phyloP scores from a whole-genome alignment of 2,329 filamentous ascomycete species.

The Paramyrothecium sp. region DNA sequence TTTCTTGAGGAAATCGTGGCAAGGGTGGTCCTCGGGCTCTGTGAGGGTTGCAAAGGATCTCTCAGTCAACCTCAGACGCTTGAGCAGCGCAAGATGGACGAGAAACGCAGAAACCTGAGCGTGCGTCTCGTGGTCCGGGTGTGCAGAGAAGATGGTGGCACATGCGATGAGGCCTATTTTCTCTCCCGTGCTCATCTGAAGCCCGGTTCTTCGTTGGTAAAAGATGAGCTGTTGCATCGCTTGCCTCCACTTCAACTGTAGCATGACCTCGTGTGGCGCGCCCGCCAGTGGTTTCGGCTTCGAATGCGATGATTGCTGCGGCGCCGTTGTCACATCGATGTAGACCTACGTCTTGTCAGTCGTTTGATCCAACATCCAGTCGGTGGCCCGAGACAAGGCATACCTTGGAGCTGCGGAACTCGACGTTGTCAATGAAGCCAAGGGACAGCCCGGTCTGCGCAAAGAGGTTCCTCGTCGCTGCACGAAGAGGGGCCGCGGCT shows the following conservation, averaged over 20 bases:
- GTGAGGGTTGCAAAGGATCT: not conserved
- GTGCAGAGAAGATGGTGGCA: not conserved
- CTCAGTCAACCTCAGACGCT: not conserved
- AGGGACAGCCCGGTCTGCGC: conserved; percentile 1
- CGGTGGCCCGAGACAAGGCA: conserved; percentile 21
- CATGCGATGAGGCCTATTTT: not conserved
- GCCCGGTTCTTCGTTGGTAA: not conserved
- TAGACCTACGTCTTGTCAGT: not conserved
- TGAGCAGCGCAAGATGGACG: not conserved
- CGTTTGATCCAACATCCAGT: not conserved
- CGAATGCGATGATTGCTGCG: not conserved
- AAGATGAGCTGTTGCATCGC: not conserved
- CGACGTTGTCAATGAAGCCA: conserved; percentile 7
- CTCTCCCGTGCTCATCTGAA: not conserved
- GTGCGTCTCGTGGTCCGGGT: not conserved
- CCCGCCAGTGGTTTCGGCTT: not conserved
- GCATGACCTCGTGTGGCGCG: not conserved
- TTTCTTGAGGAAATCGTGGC: conserved; percentile 7
- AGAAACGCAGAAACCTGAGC: not conserved
- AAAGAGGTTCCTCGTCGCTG: conserved; percentile 2
- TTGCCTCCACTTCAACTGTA: not conserved
- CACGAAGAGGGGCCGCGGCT: not conserved
- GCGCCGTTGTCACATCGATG: not conserved
- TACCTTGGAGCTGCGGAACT: conserved; percentile 13
- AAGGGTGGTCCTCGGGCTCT: not conserved